Base-by-base conservation (phyloP, 2,329 filamentous ascomycete species). In the Fusarium torulosum region DNA sequence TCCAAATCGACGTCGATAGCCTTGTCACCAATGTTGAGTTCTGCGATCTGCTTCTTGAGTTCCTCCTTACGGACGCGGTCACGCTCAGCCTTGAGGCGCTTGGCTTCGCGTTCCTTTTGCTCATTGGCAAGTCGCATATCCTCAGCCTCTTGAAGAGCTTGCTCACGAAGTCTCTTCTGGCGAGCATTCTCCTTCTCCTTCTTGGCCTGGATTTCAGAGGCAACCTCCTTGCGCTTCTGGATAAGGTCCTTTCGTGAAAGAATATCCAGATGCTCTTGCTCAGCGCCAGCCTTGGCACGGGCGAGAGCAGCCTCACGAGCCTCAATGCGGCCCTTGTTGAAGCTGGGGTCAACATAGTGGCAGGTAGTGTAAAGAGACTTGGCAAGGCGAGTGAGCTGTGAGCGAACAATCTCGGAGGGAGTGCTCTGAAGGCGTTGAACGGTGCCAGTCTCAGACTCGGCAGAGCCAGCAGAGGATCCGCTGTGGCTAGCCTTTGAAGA, bases 401-500 rank as follows among this genome's bases (percentile, higher is more conserved):
- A 94, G 72, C 96, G 93, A 63, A 97, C 94, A 79, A 99, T 99
- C 81, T 99, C 96, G 8, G 96, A 95, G 40, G 96, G 96, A 3
- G 96, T 99, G 84, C 93, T 97, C 84, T 99, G 96, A 46, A 99
- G 89, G 74, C 94, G 92, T 83, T 99, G 96, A 37, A 98, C 92
- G 50, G 92, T 91, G 75, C 91, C 90, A 55, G 87, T 86, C 76
- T 97, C 94, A 67, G 85, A 88, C 82, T 98, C 96, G 45, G 95
- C 92, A 55, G 95, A 97, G 63, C 94, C 94, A 65, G 92, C 89
- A 58, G 86, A 88, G 71, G 93, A 94, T 67, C 94, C 94, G 67
- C 92, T 86, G 80, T 97, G 93, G 63, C 93, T 87, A 70, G 95
- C 93, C 85, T 97, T 98, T 76, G 94, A 90, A 17, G 96, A 97